Evolutionary conservation across 129 eudicot species (phyloP).

Genomic region (Smallanthus sonchifolius): DNA sequence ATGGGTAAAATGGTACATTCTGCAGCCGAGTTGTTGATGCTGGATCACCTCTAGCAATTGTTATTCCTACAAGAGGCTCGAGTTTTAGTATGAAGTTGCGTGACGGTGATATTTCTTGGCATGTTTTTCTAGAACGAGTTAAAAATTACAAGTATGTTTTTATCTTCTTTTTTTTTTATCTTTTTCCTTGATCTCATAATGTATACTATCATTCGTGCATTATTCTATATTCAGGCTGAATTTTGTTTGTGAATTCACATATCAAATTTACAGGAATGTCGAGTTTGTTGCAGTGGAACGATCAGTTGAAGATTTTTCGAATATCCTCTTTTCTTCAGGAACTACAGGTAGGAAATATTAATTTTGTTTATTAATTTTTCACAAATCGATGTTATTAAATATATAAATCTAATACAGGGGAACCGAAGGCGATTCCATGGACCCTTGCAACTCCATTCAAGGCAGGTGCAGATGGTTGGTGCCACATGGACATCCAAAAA

Average conservation of each 20-base stretch:
- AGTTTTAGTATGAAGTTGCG: slow-evolving; percentile 55
- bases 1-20: slow-evolving; percentile 15
- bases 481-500: slow-evolving; percentile 65
- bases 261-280: slow-evolving; percentile 44
- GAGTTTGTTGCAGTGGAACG: slow-evolving; percentile 70
- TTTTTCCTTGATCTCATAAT: neutral
- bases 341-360: slow-evolving; percentile 62
- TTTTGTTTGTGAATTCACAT: neutral
- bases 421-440: slow-evolving; percentile 98
- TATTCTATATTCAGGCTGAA: neutral
- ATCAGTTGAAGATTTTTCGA: slow-evolving; percentile 64
- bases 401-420: slow-evolving; percentile 38
- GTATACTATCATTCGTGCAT: neutral
- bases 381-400: slow-evolving; percentile 1
- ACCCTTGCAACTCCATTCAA: slow-evolving; percentile 72
- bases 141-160: slow-evolving; percentile 46
- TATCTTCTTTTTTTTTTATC: neutral
- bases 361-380: neutral
- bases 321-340: slow-evolving; percentile 97
- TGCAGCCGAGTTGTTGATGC: slow-evolving; percentile 94
- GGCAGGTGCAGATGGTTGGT: slow-evolving; percentile 97
- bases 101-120: slow-evolving; percentile 80
- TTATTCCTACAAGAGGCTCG: slow-evolving; percentile 59
- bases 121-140: slow-evolving; percentile 61
- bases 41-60: slow-evolving; percentile 74